These are phyloP conservation scores for Tetraselmis striata DNA, from an alignment of 139 green algal genomes.

Conservation along the genomic window DNA sequence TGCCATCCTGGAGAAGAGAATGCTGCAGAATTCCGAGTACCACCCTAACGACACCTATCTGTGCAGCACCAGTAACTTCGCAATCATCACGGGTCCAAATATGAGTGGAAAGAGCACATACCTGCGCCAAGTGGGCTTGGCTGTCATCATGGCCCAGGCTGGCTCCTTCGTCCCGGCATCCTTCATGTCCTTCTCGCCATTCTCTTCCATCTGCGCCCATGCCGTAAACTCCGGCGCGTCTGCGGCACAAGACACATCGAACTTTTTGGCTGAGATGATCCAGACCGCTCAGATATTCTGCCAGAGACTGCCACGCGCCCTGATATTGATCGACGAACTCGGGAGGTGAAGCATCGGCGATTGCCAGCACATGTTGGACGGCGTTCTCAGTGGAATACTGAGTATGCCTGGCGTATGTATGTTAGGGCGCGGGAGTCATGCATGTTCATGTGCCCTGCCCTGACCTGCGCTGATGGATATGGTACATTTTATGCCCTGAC, in stretches of 20 bases:
- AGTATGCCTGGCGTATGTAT: no score
- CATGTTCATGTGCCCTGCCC: no score
- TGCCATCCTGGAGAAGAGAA: neutral
- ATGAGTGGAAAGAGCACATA: conserved; percentile 16
- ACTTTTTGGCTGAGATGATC: neutral
- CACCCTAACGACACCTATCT: neutral
- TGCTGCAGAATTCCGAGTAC: neutral
- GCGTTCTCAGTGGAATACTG: no score
- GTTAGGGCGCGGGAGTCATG: no score
- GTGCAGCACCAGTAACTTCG: neutral
- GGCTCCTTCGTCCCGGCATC: conserved; percentile 9
- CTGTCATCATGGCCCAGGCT: conserved; percentile 8
- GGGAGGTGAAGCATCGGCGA: no score
- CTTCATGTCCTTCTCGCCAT: neutral
- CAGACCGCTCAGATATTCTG: neutral
- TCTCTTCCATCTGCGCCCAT: neutral
- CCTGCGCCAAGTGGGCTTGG: conserved; percentile 5
- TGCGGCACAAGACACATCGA: neutral
- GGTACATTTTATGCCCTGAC: no score
- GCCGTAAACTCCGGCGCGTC: neutral
- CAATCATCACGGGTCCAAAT: conserved; percentile 14
- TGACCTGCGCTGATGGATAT: no score
- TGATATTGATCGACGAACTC: neutral
- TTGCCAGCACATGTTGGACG: no score
- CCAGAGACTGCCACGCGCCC: neutral